These are phyloP conservation scores for Gossypium stocksii DNA, from an alignment of 345 rosid genomes.

Conservation along the genomic window DNA sequence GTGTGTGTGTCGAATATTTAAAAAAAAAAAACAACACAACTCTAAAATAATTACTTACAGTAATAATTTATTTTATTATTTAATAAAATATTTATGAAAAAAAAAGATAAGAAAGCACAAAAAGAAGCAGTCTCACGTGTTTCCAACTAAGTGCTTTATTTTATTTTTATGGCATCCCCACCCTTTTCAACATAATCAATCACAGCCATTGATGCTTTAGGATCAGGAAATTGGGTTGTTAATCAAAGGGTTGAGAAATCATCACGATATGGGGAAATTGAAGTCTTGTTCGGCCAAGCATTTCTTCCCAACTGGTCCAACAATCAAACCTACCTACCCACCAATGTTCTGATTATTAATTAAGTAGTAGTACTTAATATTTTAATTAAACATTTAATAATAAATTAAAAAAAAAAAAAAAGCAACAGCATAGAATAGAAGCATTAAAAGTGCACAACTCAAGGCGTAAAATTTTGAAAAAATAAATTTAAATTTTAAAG, in stretches of 20 bases:
- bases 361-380: background rate
- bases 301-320: background rate
- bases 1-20: too few species aligned
- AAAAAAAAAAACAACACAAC: too few species aligned
- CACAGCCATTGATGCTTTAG: constrained; percentile 4
- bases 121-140: constrained; percentile 27
- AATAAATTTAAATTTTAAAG: background rate
- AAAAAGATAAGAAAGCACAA: background rate
- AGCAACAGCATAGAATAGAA: constrained; percentile 23
- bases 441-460: constrained; percentile 16
- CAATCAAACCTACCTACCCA: background rate
- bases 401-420: background rate
- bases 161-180: constrained; percentile 17
- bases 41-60: too few species aligned
- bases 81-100: too few species aligned
- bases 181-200: background rate
- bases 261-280: background rate
- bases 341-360: background rate
- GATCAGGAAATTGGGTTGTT: background rate
- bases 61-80: too few species aligned
- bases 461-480: background rate
- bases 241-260: background rate
- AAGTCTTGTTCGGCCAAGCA: background rate
- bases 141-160: constrained; percentile 31
- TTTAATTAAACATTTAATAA: constrained; percentile 7